A percentile compares a stretch with the other conserved stretches of the same genome.
Conservation (phyloP, 1,139 yeast species). For the Diutina neorugosa region DNA sequence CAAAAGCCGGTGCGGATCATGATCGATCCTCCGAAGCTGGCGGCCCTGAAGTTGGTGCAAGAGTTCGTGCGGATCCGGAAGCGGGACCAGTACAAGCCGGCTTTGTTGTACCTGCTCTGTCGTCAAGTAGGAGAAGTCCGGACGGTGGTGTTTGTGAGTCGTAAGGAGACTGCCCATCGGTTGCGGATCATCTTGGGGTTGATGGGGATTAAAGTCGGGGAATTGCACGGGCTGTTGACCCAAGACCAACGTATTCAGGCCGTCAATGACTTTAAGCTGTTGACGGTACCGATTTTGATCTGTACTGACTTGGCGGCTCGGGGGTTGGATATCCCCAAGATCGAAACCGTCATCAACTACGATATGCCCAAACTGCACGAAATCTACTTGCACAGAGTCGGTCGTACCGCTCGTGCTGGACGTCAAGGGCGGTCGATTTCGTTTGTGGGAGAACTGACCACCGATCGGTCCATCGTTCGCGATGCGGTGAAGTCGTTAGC, state of each 20-base stretch:
- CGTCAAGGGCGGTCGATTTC: conserved; percentile 89
- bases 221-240: conserved; percentile 84
- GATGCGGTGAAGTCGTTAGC: conserved; percentile 55
- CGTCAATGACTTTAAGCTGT: conserved; percentile 69
- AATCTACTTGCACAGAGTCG: conserved; percentile 90
- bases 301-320: conserved; percentile 99
- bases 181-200: conserved; percentile 78
- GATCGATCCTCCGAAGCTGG: conserved; percentile 94
- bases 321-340: conserved; percentile 97
- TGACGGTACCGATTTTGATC: conserved; percentile 73
- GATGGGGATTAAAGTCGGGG: conserved; percentile 79
- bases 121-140: conserved; percentile 59
- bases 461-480: conserved; percentile 79
- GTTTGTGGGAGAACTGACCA: conserved; percentile 81
- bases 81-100: conserved; percentile 74
- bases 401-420: conserved; percentile 99
- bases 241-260: conserved; percentile 91
- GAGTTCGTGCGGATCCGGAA: conserved; percentile 92
- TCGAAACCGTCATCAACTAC: conserved; percentile 83
- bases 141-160: conserved; percentile 79
- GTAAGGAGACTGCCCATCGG: conserved; percentile 84
- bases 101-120: conserved; percentile 62
- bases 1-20: conserved; percentile 85
- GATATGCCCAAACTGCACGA: conserved; percentile 95
- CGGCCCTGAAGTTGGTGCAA: conserved; percentile 76